Conservation (phyloP, 441 rosid species). For the Brassica hybrid region DNA sequence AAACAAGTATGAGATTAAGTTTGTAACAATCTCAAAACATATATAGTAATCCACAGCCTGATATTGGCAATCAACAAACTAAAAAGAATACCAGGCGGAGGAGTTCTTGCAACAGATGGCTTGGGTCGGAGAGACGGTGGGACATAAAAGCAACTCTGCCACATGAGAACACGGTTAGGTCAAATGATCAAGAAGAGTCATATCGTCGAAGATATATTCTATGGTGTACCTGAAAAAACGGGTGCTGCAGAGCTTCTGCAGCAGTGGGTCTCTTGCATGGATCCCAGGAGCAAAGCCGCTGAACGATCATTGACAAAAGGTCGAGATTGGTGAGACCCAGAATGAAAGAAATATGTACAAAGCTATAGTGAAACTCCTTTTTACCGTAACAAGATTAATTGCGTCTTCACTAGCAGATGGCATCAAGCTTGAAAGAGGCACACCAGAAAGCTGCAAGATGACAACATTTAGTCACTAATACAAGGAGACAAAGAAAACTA, state of each 20-base stretch:
- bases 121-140: constrained; percentile 84
- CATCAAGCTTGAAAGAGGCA: constrained; percentile 57
- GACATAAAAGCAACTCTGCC: constrained; percentile 83
- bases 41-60: background rate
- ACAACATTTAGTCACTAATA: background rate
- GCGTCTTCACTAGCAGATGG: constrained; percentile 86
- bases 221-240: constrained; percentile 74
- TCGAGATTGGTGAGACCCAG: too few relatives aligned
- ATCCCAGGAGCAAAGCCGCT: too few relatives aligned
- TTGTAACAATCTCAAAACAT: background rate
- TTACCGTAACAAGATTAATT: constrained; percentile 59
- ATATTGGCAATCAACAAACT: constrained; percentile 4
- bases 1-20: constrained; percentile 15
- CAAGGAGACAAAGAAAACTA: background rate
- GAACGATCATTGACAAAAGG: too few relatives aligned
- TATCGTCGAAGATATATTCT: constrained; percentile 5
- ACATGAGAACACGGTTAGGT: constrained; percentile 11
- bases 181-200: background rate
- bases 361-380: too few relatives aligned
- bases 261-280: constrained; percentile 37
- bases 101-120: constrained; percentile 59
- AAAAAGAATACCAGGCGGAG: constrained; percentile 59
- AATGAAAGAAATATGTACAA: too few relatives aligned
- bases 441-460: constrained; percentile 64
- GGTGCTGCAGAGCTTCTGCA: constrained; percentile 81